Base-by-base conservation (phyloP, 2,329 filamentous ascomycete genomes). In the Dactylellina parvicollis region DNA sequence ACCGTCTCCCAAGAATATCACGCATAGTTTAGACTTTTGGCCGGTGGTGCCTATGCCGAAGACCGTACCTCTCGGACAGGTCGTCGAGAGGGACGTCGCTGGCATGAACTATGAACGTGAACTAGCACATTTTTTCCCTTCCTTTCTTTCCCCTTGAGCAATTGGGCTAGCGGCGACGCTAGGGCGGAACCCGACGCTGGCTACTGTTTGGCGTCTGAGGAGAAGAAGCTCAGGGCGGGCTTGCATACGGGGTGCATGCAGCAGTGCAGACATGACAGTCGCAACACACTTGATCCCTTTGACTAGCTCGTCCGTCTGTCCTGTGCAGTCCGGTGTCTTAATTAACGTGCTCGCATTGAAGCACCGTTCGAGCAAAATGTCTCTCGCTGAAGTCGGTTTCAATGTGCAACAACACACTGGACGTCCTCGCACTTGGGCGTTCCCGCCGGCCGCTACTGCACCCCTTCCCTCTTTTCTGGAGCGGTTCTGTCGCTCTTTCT, bases 341-440 rank as follows among this genome's bases (percentile, higher is more conserved):
- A 38, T 24, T 32, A 24, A 10, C 32, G 16, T n/a, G 22, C 12
- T 46, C 56, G 56, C 56, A 61, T 61, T 49, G 16, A 61, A 38
- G 56, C 56, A 57, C 38, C 36, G 30, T 28, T 44, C 36, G 22
- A 57, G 38, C 18, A 44, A 14, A 14, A 18, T 61, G 64, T 69
- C 55, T 72, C 67, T 61, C 42, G 28, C 44, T 71, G 67, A 55
- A 42, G 69, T 52, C 18, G 69, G 69, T 73, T 73, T 73, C 60
- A 73, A 65, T 73, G 55, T 73, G 69, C 69, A 66, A 73, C 69
- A 62, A 42, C 60, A 30, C 12, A 38, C 16, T 14, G 10, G 3
- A 14, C 34, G 34, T 14, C 34, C 34, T n/a, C n/a, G n/a, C n/a
- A n/a, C n/a, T n/a, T 32, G 30, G 30, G 12, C 5, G 52, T 36